phyloP scores from a whole-genome alignment of 371 early-diverging fungal genomes.

The Lichtheimia ornata region DNA sequence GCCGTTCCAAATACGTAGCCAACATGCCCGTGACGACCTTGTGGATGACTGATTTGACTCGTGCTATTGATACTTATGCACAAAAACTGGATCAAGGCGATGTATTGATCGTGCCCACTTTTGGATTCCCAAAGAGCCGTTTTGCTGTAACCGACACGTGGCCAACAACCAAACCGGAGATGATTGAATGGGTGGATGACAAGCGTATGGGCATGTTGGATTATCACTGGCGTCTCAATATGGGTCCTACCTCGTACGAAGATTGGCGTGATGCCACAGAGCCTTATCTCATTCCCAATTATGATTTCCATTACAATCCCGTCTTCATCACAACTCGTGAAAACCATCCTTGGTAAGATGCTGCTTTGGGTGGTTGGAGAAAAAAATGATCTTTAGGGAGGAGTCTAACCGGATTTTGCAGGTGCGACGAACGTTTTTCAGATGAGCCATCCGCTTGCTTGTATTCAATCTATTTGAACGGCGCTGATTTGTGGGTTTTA shows the following conservation, averaged over 20 bases:
- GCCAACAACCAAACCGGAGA: conserved; percentile 28
- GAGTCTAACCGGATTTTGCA: conserved; percentile 1
- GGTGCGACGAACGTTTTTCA: conserved; percentile 49
- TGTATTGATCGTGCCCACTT: conserved; percentile 39
- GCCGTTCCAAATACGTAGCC: conserved; percentile 50
- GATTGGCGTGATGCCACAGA: conserved; percentile 35
- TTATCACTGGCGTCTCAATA: conserved; percentile 32
- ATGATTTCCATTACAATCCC: conserved; percentile 41
- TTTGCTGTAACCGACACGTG: conserved; percentile 15
- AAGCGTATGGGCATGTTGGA: conserved; percentile 34
- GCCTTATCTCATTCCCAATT: conserved; percentile 36
- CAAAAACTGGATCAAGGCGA: conserved; percentile 29
- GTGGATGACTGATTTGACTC: conserved; percentile 24
- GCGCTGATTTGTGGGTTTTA: conserved; percentile 42
- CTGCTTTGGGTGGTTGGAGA: neutral
- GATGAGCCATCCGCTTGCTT: conserved; percentile 40
- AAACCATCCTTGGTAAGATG: conserved; percentile 41
- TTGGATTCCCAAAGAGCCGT: conserved; percentile 26
- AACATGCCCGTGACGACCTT: conserved; percentile 36
- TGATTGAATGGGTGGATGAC: conserved; percentile 30
- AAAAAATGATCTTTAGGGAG: neutral
- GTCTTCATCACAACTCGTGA: conserved; percentile 29
- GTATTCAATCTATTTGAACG: conserved; percentile 35
- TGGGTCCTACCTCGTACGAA: conserved; percentile 35
- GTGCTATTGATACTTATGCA: conserved; percentile 16